Evolutionary conservation across 1,284 basidiomycete genomes (phyloP).

Genomic region (Cryptococcus sp.): DNA sequence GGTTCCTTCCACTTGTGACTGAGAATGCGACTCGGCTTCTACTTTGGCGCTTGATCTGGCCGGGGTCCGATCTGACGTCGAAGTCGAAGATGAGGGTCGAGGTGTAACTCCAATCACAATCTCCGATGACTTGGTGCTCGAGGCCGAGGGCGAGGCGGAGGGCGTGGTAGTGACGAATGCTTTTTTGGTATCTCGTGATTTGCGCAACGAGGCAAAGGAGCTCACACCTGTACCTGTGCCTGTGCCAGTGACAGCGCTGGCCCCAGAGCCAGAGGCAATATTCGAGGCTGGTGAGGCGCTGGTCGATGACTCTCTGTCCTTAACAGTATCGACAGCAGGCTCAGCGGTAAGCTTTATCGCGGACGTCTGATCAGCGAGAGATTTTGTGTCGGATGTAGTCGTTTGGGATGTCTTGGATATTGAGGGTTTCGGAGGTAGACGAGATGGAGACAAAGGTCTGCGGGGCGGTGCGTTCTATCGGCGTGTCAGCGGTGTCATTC

Average conservation of each 20-base stretch:
- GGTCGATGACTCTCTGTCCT: too few relatives aligned
- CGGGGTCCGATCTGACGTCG: too few relatives aligned
- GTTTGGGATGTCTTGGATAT: not conserved
- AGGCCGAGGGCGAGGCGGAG: slow-evolving; percentile 1
- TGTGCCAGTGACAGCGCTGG: not conserved
- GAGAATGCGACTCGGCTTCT: not conserved
- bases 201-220: slow-evolving; percentile 32
- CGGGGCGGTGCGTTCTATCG: slow-evolving; percentile 3
- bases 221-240: not conserved
- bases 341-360: too few relatives aligned
- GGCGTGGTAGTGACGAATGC: slow-evolving; percentile 11
- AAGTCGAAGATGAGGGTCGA: too few relatives aligned
- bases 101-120: too few relatives aligned
- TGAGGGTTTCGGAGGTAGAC: slow-evolving; percentile 3
- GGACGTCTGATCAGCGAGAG: not conserved
- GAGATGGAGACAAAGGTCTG: slow-evolving; percentile 14
- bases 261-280: not conserved
- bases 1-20: not conserved
- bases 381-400: not conserved
- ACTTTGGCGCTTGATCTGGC: too few relatives aligned
- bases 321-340: too few relatives aligned
- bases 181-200: slow-evolving; percentile 23
- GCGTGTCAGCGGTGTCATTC: not conserved
- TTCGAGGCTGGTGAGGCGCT: not conserved
- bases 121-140: too few relatives aligned